Evolutionary conservation across 805 yeast species (phyloP).

Genomic region (Metschnikowia drakensbergensis): DNA sequence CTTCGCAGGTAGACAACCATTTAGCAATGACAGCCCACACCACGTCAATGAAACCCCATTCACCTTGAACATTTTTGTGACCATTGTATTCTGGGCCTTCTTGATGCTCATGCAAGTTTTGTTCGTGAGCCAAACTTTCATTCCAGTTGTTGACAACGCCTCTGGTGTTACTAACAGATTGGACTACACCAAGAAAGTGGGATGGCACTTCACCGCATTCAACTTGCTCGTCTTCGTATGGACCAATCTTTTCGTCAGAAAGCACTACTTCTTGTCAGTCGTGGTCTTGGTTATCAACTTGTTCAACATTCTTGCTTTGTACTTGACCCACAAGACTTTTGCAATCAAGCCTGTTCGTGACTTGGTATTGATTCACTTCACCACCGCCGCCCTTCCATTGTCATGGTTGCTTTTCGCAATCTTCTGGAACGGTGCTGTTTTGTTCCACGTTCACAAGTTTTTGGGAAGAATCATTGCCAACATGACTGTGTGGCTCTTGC

Average conservation of each 20-base stretch:
- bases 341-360: slow-evolving; percentile 46
- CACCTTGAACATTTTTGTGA: slow-evolving; percentile 50
- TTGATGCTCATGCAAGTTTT: slow-evolving; percentile 50
- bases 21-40: slow-evolving; percentile 44
- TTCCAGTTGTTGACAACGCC: slow-evolving; percentile 25
- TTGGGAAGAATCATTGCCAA: slow-evolving; percentile 68
- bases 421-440: slow-evolving; percentile 83
- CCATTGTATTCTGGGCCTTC: slow-evolving; percentile 56
- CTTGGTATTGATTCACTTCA: slow-evolving; percentile 60
- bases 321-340: slow-evolving; percentile 59
- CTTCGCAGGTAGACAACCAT: slow-evolving; percentile 52
- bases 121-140: slow-evolving; percentile 45
- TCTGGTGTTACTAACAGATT: slow-evolving; percentile 15
- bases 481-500: slow-evolving; percentile 72
- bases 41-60: slow-evolving; percentile 67
- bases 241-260: slow-evolving; percentile 57
- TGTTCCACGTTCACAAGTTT: slow-evolving; percentile 58
- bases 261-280: slow-evolving; percentile 58
- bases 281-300: slow-evolving; percentile 57
- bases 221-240: slow-evolving; percentile 60
- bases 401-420: slow-evolving; percentile 70
- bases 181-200: slow-evolving; percentile 40
- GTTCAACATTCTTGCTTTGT: slow-evolving; percentile 52
- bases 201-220: slow-evolving; percentile 60
- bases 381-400: slow-evolving; percentile 66